A percentile compares a stretch with the other conserved stretches of the same genome.
phyloP scores from a whole-genome alignment of 129 eudicot species.

The Flaveria robusta region DNA sequence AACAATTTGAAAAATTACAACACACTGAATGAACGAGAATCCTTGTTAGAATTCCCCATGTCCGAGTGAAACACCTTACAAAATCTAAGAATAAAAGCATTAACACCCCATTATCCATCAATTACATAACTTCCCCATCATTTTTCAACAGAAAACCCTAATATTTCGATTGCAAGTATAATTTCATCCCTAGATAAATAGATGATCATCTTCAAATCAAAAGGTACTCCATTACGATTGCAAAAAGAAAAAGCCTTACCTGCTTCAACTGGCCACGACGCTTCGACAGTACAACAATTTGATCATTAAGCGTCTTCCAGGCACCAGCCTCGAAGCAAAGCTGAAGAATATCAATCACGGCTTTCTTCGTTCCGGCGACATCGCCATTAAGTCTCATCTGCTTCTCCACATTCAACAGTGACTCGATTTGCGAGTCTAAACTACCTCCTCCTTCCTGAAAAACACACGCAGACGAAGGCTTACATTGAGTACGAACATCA shows the following conservation, averaged over 20 bases:
- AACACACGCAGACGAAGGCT: not conserved
- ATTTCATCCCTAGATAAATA: slow-evolving; percentile 1
- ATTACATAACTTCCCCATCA: not conserved
- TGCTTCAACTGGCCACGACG: slow-evolving; percentile 88
- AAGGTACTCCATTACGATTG: not conserved
- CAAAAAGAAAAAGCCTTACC: slow-evolving; percentile 27
- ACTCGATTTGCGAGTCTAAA: slow-evolving; percentile 76
- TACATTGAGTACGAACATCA: not conserved
- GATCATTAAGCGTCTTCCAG: slow-evolving; percentile 89
- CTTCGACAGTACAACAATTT: slow-evolving; percentile 79
- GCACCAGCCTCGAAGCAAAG: slow-evolving; percentile 76
- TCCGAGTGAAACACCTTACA: not conserved
- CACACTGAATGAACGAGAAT: not conserved
- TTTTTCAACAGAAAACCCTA: not conserved
- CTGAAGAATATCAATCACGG: slow-evolving; percentile 66
- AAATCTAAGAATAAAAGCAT: slow-evolving; percentile 7
- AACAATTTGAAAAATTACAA: not conserved
- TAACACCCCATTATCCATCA: slow-evolving; percentile 16
- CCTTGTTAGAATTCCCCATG: not conserved
- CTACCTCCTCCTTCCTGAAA: slow-evolving; percentile 54
- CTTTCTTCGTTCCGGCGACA: slow-evolving; percentile 68
- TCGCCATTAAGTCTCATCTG: slow-evolving; percentile 84
- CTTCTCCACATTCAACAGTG: slow-evolving; percentile 76
- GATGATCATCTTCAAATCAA: not conserved
- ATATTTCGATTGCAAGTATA: not conserved